Base-by-base conservation (phyloP, 306 rosid species). In the Medicago ruthenica region DNA sequence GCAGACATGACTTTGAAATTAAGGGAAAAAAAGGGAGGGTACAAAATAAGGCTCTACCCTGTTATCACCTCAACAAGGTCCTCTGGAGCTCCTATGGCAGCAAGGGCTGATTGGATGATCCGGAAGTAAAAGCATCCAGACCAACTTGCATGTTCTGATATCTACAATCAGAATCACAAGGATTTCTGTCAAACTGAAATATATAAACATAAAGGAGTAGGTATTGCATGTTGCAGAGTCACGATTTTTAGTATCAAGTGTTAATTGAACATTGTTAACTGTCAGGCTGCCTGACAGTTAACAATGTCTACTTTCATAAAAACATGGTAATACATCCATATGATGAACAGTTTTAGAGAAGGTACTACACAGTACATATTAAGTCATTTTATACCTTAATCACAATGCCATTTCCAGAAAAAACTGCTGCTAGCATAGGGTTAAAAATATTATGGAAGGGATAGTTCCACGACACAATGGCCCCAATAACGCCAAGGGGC, bases 81-180 rank as follows among this genome's bases (percentile, higher is more conserved):
- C 75, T 92, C 99, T 6, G 99, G 99, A 76, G 99, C 99, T 57
- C 99, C 97, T 70, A 95, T 90, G 10, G 97, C 99, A 75, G 99
- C 93, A 77, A 95, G 97, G 61, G 99, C 99, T 69, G 99, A 93
- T 75, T 95, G 99, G 71, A 95, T 95, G 83, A 95, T 95, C 81
- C 89, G 89, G 70, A 88, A 81, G 83, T 89, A 95, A 85, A 92
- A 95, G 85, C 99, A 92, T 72, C 99, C 99, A 72, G 99, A 95
- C 99, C 99, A 95, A 85, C 96, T 90, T 81, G 99, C 97, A 83
- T 90, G 89, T 82, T 95, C 99, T 10, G 99, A 95, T 66, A 92
- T 90, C 99, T 95, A 82, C 75, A 81, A 59, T 69, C 80, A 83
- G 61, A 79, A 78, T 61, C 73, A 76, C 40, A 77, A 62, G 64